Evolutionary conservation across 2,329 filamentous ascomycete genomes (phyloP).

Genomic region (Sphaerulina musiva): DNA sequence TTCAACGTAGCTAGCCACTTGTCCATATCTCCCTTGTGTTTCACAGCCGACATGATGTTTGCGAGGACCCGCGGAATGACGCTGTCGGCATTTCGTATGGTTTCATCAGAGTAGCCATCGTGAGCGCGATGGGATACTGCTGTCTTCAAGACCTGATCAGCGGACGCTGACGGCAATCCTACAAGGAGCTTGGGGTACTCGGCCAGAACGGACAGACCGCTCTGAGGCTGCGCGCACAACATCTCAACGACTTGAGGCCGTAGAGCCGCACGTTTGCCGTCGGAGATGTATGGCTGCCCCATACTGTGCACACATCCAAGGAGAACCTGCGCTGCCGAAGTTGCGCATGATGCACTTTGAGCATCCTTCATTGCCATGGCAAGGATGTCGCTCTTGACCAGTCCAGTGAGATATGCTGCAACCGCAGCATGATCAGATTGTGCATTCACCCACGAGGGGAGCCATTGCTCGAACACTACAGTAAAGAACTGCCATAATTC

Average conservation of each 20-base stretch:
- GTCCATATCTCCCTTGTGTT: not conserved
- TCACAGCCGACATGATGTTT: not conserved
- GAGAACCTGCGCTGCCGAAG: constrained; percentile 1
- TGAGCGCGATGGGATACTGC: not conserved
- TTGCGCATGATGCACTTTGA: not conserved
- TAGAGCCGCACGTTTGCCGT: not conserved
- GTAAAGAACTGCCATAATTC: constrained; percentile 18
- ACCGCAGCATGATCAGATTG: not conserved
- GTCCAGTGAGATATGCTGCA: not conserved
- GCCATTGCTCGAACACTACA: constrained; percentile 20
- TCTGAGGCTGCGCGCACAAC: constrained; percentile 1
- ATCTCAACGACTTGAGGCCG: constrained; percentile 4
- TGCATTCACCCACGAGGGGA: constrained; percentile 15
- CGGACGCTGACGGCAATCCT: not conserved
- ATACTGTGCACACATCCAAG: constrained; percentile 12
- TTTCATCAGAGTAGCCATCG: not conserved
- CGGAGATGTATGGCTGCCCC: not conserved
- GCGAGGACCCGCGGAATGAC: not conserved
- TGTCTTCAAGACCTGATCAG: not conserved
- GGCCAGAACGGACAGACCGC: not conserved
- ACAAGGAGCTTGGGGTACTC: not conserved
- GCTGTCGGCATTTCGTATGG: not conserved
- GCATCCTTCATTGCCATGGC: constrained; percentile 9
- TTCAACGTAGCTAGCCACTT: not conserved
- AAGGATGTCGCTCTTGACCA: constrained; percentile 10